Base-by-base conservation (phyloP, 2,329 filamentous ascomycete genomes). In the Aureobasidium sp. region DNA sequence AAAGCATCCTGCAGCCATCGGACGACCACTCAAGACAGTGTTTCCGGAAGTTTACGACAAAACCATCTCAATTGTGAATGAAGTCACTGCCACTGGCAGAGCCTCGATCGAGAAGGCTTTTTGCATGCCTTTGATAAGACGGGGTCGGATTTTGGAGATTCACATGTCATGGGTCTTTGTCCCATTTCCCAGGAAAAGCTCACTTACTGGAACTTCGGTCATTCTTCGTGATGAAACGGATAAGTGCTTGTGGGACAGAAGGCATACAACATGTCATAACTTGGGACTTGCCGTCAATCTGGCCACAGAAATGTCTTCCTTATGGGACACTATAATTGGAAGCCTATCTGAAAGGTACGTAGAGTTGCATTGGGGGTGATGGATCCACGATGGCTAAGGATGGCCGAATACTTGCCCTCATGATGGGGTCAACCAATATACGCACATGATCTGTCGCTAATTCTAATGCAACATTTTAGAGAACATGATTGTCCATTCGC, bases 401-500 rank as follows among this genome's bases (percentile, higher is more conserved):
- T 14, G 9, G 11, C 15, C 22, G 11, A 6, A 44, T 2, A 24
- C 40, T 44, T 15, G 17, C 17, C 29, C 12, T 35, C 11, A 22
- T n/a, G n/a, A 22, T 12, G 8, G 6, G 12, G 5, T 27, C 29
- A 33, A 22, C 2, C n/a, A 11, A 12, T 14, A 3, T 14, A 6
- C 9, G 22, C 9, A 17, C 5, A 19, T 12, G 29, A 35, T 19
- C 5, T 31, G 24, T 50, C 17, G 29, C 47, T 50, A 27, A 50
- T 35, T 19, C 3, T 11, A 5, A 22, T 15, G 1, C 4, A n/a
- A 12, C 9, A 1, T 22, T 39, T 9, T 15, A 60, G 63, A 48
- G 57, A 50, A 29, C 35, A 63, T 42, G 61, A 62, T 27, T 63
- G 63, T 37, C 64, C 64, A 19, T 65, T 65, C 27, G 64, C 64